Evolutionary conservation across 139 green algal genomes (phyloP), one percentile per base, ranked within the genome.

Genomic region (Chlamydomonas incerta): DNA sequence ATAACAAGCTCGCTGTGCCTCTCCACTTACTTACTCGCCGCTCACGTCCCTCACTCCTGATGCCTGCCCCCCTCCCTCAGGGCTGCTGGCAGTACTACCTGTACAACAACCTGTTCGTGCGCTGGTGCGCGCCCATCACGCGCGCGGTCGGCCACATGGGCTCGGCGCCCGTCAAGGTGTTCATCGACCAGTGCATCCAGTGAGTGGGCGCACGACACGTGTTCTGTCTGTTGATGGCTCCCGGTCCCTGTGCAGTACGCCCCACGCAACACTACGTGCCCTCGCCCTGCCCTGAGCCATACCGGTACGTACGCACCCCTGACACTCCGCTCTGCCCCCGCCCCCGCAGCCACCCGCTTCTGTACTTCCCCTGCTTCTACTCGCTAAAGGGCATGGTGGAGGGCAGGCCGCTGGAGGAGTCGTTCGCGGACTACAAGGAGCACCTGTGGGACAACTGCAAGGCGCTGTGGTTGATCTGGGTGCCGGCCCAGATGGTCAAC

Each of bases 341-440:
- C 11, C 65, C 76, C 57, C 82, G 87, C 92, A 96, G 92, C 88
- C 96, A 98, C 82, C 96, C 96, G 11, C 88, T 98, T 58, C 52
- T 96, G 35, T 98, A 98, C 87, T 98, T 98, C 83, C 96, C 96
- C 0, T 68, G 68, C n/a, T 98, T 98, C 88, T 98, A 96, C 83
- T 28, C 67, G 29, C 93, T 96, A 17, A 98, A 98, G 85, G 93
- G 93, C n/a, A 47, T 74, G 46, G 85, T 93, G 23, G 90, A 95
- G 83, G 91, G 91, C 66, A 85, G 94, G 63, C 82, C 89, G 2
- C 37, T 93, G 14, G 13, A 58, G 4, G 72, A 84, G 26, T 94
- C 94, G 33, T 90, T 92, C 28, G 66, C 90, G 11, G 93, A 94
- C 73, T 98, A 97, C 90, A 84, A 65, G 14, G 86, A 87, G 23